Conservation (phyloP, 139 green algal species). For the Eudorina sp. region DNA sequence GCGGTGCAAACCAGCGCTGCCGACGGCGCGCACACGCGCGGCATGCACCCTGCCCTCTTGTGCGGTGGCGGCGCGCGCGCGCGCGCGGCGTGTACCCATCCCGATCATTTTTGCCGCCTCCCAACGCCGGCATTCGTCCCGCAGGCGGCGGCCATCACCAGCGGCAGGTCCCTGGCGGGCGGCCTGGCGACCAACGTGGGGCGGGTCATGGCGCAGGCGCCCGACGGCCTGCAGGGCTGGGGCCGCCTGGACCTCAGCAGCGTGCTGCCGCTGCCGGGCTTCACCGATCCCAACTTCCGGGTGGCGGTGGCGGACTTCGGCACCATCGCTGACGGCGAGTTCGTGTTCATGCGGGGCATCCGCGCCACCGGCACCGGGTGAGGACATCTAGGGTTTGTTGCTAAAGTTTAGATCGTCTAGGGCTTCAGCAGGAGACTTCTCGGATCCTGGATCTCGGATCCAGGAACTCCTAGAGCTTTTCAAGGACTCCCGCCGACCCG, state of each 20-base stretch:
- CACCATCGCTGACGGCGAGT: background rate
- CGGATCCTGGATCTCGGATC: too few relatives aligned
- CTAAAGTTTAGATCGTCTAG: too few relatives aligned
- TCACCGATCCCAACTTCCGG: background rate
- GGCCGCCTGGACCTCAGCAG: slow-evolving; percentile 1
- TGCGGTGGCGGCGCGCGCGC: too few relatives aligned
- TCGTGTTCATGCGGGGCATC: background rate
- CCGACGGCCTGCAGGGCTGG: slow-evolving; percentile 34
- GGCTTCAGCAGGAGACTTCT: too few relatives aligned
- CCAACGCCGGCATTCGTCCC: background rate
- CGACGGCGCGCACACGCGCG: too few relatives aligned
- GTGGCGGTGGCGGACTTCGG: background rate
- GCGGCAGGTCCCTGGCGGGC: background rate
- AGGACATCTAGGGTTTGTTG: background rate
- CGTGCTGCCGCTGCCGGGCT: slow-evolving; percentile 6
- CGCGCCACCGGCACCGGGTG: slow-evolving; percentile 20
- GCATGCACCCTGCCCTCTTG: too few relatives aligned
- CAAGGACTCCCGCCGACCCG: too few relatives aligned
- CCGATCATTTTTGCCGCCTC: background rate
- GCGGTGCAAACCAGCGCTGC: too few relatives aligned
- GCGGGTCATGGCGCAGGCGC: background rate
- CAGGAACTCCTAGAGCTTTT: too few relatives aligned
- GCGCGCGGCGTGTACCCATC: too few relatives aligned
- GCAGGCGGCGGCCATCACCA: background rate
- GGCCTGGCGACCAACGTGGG: background rate